Evolutionary conservation across 2,329 filamentous ascomycete species (phyloP), one percentile per base, ranked within the genome.

Genomic region (Penicillium corylophilum): DNA sequence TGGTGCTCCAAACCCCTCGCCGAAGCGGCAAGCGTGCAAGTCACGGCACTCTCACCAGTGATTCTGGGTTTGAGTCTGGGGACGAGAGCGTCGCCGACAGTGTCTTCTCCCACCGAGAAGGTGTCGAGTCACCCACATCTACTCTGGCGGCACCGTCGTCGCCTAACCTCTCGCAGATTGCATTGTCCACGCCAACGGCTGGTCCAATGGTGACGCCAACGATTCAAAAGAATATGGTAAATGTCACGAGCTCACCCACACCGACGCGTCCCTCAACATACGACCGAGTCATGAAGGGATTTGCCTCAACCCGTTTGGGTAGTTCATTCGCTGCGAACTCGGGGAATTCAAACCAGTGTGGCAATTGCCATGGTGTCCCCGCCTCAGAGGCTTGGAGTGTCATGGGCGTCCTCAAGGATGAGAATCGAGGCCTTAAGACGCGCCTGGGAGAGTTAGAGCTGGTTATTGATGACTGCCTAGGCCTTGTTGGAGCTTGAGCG

Each of bases 41-140:
- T 41, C 70, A 71, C 43, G 66, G 66, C 6, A 75, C 73, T 3
- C 66, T 71, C 20, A 75, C 73, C 12, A 77, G 78, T 46, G 82
- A 84, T 61, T 83, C 81, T 5, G 82, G 82, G 42, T 83, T 83
- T 54, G 82, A 84, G 56, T 82, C 79, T 3, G 82, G 82, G 22
- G 73, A 78, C 23, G 81, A 83, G 50, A 79, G 77, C 35, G 73
- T 79, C 22, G 71, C 73, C 9, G 74, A 77, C 24, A 76, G 77
- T 47, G 65, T 80, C 18, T 79, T 77, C 58, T 77, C 74, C 0
- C 67, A 71, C 16, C 65, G 67, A 49, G 70, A 72, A 29, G 58
- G 61, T 15, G 55, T 69, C 22, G 67, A 64, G 35, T 69, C 66
- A 24, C 69, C 71, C 9, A 55, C 63, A 9, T 73, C 72, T 5